Evolutionary conservation across 1,284 basidiomycete genomes (phyloP).

Genomic region (Moesziomyces globuligerus): DNA sequence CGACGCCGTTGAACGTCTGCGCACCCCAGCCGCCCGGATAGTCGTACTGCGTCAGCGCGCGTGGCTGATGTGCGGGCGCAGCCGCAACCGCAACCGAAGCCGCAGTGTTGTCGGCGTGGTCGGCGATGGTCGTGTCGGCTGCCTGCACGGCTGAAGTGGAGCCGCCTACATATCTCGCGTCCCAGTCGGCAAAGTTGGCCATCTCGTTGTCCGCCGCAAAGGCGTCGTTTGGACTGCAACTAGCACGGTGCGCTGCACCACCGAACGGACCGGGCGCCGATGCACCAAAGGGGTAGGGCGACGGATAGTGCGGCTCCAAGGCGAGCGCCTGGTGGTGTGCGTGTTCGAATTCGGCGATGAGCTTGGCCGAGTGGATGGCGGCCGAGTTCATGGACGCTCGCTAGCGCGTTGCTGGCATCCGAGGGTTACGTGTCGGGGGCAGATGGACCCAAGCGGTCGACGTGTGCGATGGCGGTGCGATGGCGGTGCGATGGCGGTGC

Average conservation of each 20-base stretch:
- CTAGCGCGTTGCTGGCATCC: neutral
- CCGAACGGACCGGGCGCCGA: slow-evolving; percentile 33
- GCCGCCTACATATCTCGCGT: slow-evolving; percentile 14
- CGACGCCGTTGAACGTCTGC: slow-evolving; percentile 22
- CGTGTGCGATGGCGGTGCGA: too few species aligned
- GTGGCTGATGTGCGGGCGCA: slow-evolving; percentile 12
- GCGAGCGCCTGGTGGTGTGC: slow-evolving; percentile 9
- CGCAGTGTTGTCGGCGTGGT: neutral
- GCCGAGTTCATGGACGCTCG: slow-evolving; percentile 34
- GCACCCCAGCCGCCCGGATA: slow-evolving; percentile 51
- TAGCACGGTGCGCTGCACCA: slow-evolving; percentile 7
- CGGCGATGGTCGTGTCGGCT: slow-evolving; percentile 1
- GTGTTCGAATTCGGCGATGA: slow-evolving; percentile 48
- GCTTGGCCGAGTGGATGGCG: slow-evolving; percentile 33
- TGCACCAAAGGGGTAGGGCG: slow-evolving; percentile 39
- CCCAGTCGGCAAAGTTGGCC: slow-evolving; percentile 26
- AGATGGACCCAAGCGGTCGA: too few species aligned
- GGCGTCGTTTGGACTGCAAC: slow-evolving; percentile 6
- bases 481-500: too few species aligned
- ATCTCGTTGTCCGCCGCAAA: slow-evolving; percentile 15
- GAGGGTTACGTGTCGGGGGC: slow-evolving; percentile 4
- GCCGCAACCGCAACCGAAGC: slow-evolving; percentile 4
- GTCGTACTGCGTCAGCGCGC: slow-evolving; percentile 40
- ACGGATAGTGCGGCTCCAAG: slow-evolving; percentile 17
- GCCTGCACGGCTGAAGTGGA: slow-evolving; percentile 1